A percentile compares a stretch with the other conserved stretches of the same genome.
phyloP scores from a whole-genome alignment of 1,284 basidiomycete species.

The Rhodotorula mucilaginosa region DNA sequence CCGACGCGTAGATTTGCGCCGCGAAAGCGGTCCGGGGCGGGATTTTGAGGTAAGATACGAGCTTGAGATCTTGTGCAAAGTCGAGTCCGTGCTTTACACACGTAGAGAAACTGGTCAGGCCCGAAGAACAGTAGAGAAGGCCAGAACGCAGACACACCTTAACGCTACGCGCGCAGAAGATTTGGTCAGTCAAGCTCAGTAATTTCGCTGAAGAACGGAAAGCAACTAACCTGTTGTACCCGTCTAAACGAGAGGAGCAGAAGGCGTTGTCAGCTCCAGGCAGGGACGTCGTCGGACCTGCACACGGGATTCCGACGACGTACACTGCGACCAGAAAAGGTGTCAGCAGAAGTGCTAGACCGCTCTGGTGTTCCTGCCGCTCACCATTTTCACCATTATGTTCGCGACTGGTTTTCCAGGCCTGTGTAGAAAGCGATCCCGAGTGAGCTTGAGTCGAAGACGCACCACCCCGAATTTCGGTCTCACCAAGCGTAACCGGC shows the following conservation, averaged over 20 bases:
- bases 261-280: too few species aligned
- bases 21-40: conserved; percentile 65
- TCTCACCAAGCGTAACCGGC: neutral
- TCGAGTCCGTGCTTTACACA: conserved; percentile 57
- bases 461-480: too few species aligned
- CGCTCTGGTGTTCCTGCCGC: neutral
- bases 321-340: neutral
- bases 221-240: conserved; percentile 47
- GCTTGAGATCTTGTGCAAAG: conserved; percentile 89
- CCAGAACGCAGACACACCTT: too few species aligned
- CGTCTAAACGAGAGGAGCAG: neutral
- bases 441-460: too few species aligned
- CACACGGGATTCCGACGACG: neutral
- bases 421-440: conserved; percentile 46
- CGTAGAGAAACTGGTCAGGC: too few species aligned
- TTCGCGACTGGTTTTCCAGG: conserved; percentile 83
- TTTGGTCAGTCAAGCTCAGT: neutral
- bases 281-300: too few species aligned
- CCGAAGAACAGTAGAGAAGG: too few species aligned
- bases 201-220: neutral
- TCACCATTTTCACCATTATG: conserved; percentile 56
- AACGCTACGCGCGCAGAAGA: neutral
- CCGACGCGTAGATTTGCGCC: conserved; percentile 74
- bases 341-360: neutral
- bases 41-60: conserved; percentile 97